Evolutionary conservation across 345 rosid genomes (phyloP).

Genomic region (Corchorus capsularis): DNA sequence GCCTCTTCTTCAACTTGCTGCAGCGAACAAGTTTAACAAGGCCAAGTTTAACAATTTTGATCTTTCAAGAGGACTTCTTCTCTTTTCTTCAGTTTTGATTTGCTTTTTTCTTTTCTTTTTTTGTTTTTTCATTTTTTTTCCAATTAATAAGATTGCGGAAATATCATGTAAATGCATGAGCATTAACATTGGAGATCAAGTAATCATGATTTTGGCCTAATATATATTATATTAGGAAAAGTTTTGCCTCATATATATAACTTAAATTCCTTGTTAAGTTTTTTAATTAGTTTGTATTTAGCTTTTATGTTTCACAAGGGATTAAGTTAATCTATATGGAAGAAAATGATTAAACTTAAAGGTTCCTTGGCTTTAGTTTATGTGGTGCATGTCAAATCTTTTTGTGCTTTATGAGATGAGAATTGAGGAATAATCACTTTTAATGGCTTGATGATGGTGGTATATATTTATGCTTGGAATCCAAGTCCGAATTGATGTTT

Average conservation of each 20-base stretch:
- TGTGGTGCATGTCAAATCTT: no score
- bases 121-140: no score
- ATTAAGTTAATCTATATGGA: background rate
- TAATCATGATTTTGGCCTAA: background rate
- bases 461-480: no score
- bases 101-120: no score
- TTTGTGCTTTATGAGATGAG: background rate
- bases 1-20: constrained; percentile 23
- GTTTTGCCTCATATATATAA: background rate
- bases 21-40: constrained; percentile 26
- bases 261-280: no score
- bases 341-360: background rate
- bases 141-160: background rate
- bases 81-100: background rate
- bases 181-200: background rate
- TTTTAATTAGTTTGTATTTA: no score
- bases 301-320: no score
- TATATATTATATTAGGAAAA: no score
- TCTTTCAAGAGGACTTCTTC: background rate
- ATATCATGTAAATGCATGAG: background rate
- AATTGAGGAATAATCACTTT: no score
- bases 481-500: no score
- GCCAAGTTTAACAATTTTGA: background rate
- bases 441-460: no score
- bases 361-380: background rate